phyloP scores from a whole-genome alignment of 208 protist species.

The Vickermania spadyakhi region DNA sequence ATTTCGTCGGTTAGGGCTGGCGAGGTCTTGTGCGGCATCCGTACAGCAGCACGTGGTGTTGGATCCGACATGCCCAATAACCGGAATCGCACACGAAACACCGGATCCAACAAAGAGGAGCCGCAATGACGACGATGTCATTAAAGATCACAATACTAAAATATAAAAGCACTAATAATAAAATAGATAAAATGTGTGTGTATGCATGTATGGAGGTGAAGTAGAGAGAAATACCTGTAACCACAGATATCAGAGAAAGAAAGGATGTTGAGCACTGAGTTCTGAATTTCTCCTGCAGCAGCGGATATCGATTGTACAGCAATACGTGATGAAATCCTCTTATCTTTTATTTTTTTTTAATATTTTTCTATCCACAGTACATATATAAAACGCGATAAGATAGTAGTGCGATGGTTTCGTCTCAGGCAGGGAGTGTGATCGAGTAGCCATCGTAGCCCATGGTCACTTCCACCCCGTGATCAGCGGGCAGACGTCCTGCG shows the following conservation, averaged over 20 bases:
- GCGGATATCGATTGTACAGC: no score
- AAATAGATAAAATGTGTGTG: no score
- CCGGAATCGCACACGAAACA: conserved; percentile 71
- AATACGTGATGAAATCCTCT: not conserved
- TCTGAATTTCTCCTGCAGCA: no score
- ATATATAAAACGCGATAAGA: not conserved
- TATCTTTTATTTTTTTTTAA: conserved; percentile 6
- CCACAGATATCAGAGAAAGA: no score
- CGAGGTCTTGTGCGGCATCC: conserved; percentile 3
- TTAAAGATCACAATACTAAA: no score
- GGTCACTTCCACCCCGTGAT: conserved; percentile 35
- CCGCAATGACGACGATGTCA: conserved; percentile 2
- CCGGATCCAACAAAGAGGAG: conserved; percentile 61
- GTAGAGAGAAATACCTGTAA: no score
- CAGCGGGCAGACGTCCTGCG: conserved; percentile 13
- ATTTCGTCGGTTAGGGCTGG: conserved; percentile 23
- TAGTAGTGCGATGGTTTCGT: not conserved
- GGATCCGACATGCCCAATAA: conserved; percentile 64
- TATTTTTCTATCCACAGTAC: not conserved
- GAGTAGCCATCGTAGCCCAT: conserved; percentile 67
- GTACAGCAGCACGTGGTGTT: conserved; percentile 3
- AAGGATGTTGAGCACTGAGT: no score
- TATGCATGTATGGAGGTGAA: no score
- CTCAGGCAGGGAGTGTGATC: conserved; percentile 36
- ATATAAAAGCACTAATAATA: no score